phyloP scores from a whole-genome alignment of 1,139 yeast genomes.

The Yamadazyma dushanensis region DNA sequence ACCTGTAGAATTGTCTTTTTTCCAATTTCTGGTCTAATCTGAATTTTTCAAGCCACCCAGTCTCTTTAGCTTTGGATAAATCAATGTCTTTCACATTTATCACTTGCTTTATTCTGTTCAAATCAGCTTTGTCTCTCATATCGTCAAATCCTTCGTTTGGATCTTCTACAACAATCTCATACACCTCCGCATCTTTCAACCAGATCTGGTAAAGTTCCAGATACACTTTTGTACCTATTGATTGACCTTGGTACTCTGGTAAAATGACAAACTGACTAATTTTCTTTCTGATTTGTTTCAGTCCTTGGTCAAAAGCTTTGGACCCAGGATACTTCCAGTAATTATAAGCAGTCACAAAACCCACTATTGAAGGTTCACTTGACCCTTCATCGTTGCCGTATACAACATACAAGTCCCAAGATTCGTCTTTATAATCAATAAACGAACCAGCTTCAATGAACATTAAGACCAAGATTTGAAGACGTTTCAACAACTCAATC shows the following conservation, averaged over 20 bases:
- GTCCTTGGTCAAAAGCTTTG: conserved; percentile 51
- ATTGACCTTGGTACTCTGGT: conserved; percentile 75
- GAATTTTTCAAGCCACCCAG: conserved; percentile 43
- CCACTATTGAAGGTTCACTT: conserved; percentile 53
- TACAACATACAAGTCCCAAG: conserved; percentile 66
- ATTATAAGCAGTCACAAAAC: conserved; percentile 81
- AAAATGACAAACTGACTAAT: conserved; percentile 85
- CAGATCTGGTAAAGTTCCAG: conserved; percentile 53
- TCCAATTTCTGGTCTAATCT: conserved; percentile 60
- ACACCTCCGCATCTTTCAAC: conserved; percentile 51
- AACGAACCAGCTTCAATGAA: conserved; percentile 94
- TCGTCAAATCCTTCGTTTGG: conserved; percentile 94
- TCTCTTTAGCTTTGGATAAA: conserved; percentile 21
- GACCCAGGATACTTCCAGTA: conserved; percentile 76
- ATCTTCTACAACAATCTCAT: conserved; percentile 88
- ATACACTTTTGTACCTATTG: conserved; percentile 72
- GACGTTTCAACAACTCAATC: conserved; percentile 59
- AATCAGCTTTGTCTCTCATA: conserved; percentile 80
- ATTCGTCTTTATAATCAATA: conserved; percentile 71
- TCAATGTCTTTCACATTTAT: conserved; percentile 19
- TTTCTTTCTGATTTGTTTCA: conserved; percentile 57
- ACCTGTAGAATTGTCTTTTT: conserved; percentile 72
- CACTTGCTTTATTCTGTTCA: conserved; percentile 45
- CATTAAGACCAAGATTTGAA: conserved; percentile 76
- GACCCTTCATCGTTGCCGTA: conserved; percentile 43